Percentiles rank a stretch among this genome's conserved stretches.
These are phyloP conservation scores for Paramecium primaurelia DNA, from an alignment of 73 alveolate species.

Conservation along the genomic window DNA sequence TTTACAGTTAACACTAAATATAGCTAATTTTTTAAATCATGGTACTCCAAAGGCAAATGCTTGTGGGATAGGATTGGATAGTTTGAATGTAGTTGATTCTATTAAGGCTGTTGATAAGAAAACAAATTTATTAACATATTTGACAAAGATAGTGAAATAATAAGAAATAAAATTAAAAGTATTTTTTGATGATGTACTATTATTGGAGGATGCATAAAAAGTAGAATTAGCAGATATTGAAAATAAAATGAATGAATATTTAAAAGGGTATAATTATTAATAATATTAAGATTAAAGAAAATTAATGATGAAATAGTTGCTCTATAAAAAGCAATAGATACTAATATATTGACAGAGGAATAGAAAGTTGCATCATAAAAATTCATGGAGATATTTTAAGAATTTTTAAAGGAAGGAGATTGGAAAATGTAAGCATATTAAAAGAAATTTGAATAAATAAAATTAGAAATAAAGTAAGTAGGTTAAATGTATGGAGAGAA, in stretches of 20 bases:
- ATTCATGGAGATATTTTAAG: background rate
- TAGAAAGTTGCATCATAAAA: background rate
- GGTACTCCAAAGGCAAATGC: constrained; percentile 47
- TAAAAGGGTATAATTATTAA: background rate
- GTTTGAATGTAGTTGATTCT: background rate
- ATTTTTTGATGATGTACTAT: constrained; percentile 10
- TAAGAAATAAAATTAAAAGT: background rate
- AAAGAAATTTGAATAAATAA: background rate
- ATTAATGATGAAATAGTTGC: background rate
- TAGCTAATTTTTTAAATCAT: constrained; percentile 43
- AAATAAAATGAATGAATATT: constrained; percentile 23
- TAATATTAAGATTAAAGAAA: background rate
- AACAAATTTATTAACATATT: background rate
- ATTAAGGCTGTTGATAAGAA: constrained; percentile 8
- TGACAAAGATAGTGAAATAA: background rate
- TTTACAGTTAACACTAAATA: background rate
- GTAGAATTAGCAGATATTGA: constrained; percentile 22
- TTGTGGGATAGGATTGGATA: background rate
- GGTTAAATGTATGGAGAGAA: constrained; percentile 45
- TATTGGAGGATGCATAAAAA: constrained; percentile 32
- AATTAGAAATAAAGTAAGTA: background rate
- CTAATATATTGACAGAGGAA: background rate
- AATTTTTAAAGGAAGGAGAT: background rate
- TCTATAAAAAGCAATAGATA: background rate
- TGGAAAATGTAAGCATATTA: constrained; percentile 16